Evolutionary conservation across 805 yeast genomes (phyloP).

Genomic region (Komagataella pseudopastoris): DNA sequence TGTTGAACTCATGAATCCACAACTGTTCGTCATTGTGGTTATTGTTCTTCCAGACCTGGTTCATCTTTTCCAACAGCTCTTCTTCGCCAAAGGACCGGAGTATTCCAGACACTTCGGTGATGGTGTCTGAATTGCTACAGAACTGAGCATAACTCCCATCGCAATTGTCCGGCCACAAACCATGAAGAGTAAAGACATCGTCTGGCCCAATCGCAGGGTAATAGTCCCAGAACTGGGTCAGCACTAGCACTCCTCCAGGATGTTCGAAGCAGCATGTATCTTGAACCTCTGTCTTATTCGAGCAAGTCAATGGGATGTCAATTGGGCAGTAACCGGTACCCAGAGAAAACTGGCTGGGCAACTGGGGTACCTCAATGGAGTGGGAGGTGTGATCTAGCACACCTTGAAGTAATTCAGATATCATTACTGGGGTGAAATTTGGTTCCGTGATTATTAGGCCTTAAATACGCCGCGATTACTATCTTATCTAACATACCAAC

Average conservation of each 20-base stretch:
- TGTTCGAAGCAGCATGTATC: slow-evolving; percentile 77
- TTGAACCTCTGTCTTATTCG: slow-evolving; percentile 34
- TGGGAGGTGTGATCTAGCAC: slow-evolving; percentile 68
- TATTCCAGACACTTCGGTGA: slow-evolving; percentile 33
- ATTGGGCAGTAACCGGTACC: slow-evolving; percentile 29
- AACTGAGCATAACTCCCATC: slow-evolving; percentile 71
- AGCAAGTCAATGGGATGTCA: slow-evolving; percentile 47
- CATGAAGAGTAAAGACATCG: slow-evolving; percentile 68
- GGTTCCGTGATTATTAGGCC: background rate
- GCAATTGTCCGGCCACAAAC: slow-evolving; percentile 84
- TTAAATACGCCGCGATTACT: background rate
- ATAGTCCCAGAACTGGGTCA: slow-evolving; percentile 92
- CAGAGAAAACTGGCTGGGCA: slow-evolving; percentile 21
- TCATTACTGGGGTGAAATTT: background rate
- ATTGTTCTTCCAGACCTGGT: slow-evolving; percentile 56
- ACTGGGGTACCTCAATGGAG: slow-evolving; percentile 70
- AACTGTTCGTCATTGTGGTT: slow-evolving; percentile 53
- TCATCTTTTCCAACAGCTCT: slow-evolving; percentile 45
- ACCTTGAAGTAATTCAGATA: slow-evolving; percentile 40
- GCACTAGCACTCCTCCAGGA: slow-evolving; percentile 73
- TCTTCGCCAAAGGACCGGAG: slow-evolving; percentile 31
- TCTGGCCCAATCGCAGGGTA: slow-evolving; percentile 60
- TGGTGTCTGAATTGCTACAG: slow-evolving; percentile 44
- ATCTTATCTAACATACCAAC: background rate
- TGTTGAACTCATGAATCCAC: slow-evolving; percentile 90